Evolutionary conservation across 2,329 filamentous ascomycete species (phyloP).

Genomic region (Colletotrichum noveboracense): DNA sequence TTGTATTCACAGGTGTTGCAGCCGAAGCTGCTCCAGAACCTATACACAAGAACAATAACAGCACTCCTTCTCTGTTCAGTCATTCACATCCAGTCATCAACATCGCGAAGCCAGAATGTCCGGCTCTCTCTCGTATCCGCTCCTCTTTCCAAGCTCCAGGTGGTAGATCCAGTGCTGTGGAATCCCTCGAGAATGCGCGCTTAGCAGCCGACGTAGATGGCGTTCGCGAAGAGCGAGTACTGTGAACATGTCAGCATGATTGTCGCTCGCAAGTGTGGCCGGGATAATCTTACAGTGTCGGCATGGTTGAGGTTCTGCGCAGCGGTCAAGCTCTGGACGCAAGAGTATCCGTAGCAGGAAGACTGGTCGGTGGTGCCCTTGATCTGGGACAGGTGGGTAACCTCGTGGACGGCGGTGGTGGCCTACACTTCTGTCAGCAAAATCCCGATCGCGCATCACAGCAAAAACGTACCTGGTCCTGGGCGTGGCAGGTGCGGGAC

Average conservation of each 20-base stretch:
- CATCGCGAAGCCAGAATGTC: not conserved
- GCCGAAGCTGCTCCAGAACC: not conserved
- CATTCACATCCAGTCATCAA: not conserved
- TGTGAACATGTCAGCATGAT: not conserved
- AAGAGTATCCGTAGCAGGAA: conserved; percentile 58
- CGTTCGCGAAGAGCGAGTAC: conserved; percentile 12
- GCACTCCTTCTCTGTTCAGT: no score
- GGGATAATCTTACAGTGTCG: conserved; percentile 47
- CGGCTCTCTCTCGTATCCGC: not conserved
- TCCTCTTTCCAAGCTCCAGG: not conserved
- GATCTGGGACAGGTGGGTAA: conserved; percentile 63
- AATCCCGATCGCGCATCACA: no score
- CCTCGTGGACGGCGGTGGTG: conserved; percentile 69
- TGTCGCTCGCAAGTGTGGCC: not conserved
- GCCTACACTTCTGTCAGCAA: not conserved
- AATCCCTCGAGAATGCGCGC: not conserved
- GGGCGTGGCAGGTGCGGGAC: conserved; percentile 59
- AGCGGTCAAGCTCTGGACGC: conserved; percentile 52
- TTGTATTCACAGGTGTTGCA: not conserved
- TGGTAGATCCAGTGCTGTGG: fast-evolving
- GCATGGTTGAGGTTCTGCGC: conserved; percentile 65
- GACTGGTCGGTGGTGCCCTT: conserved; percentile 65
- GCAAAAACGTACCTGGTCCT: conserved; percentile 67
- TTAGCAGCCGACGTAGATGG: conserved; percentile 45
- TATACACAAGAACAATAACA: not conserved